Evolutionary conservation across 345 rosid genomes (phyloP), one percentile per base, ranked within the genome.

Genomic region (Populus pruinosa): DNA sequence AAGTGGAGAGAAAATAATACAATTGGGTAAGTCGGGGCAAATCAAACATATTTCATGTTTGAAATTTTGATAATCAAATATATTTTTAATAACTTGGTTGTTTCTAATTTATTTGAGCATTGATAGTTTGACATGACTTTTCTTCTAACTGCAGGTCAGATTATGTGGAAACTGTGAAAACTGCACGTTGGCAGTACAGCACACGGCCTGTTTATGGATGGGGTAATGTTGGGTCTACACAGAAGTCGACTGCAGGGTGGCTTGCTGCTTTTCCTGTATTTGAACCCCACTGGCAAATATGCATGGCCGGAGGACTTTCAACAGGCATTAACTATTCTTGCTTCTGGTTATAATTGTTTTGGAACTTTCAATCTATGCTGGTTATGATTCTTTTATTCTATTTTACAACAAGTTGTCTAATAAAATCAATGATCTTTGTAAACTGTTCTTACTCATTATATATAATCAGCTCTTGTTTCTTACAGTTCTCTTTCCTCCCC

Each of bases 211-310:
- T 92, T 77, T 93, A 87, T 73, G 99, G 99, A 73, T 95, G 99
- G 99, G 98, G 99, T 76, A 76, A 91, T 91, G 96, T 87, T 77
- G 91, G 89, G 71, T 80, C 87, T 53, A 83, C 84, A 72, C 99
- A 93, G 86, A 92, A 91, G 87, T 89, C 99, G 20, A 90, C 99
- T 18, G 99, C 99, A 17, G 98, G 99, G 71, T 95, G 99, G 99
- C 91, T 87, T 77, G 99, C 99, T 27, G 99, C 91, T 78, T 90
- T 95, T 83, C 98, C 99, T 74, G 90, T 95, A 72, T 95, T 95
- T 76, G 99, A 95, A 89, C 99, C 99, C 75, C 99, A 95, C 73
- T 95, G 99, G 99, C 99, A 95, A 89, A 80, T 92, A 79, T 93
- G 99, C 91, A 90, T 95, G 98, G 99, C 96, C 6, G 92, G 92